Base-by-base conservation (phyloP, 768 basidiomycete genomes). In the Psilocybe subaeruginosa region DNA sequence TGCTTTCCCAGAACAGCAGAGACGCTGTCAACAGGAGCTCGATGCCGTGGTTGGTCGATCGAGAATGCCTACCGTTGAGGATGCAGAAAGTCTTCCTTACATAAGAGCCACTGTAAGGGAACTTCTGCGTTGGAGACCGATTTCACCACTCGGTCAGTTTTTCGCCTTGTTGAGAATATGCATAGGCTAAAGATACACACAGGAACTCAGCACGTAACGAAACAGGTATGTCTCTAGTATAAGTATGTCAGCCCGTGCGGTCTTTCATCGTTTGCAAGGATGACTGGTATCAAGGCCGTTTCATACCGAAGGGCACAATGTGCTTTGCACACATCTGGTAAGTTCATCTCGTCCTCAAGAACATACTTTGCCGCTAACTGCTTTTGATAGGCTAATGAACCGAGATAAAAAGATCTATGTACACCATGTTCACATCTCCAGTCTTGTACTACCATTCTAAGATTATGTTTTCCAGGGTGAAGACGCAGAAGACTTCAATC, bases 261-360 rank as follows among this genome's bases (percentile, higher is more conserved):
- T 48, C n/a, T 7, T 8, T 48, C n/a, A 27, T 48, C 37, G 37
- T 12, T 48, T 8, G n/a, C 47, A 48, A 48, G 47, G 47, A 48
- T 48, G 47, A 48, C 1, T 35, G 29, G 17, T 55, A 19, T 41
- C 16, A 53, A 39, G 17, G 39, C 17, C n/a, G 27, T 31, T 35
- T 55, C 39, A 23, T 41, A 16, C 35, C 37, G 17, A 55, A 23
- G 35, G 47, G 47, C 47, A 48, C 47, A 41, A 35, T 55, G 29
- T 55, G 54, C 9, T 35, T 35, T n/a, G 54, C 54, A 55, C 30
- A 55, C 17, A 55, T 55, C 11, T 55, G 54, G 54, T 55, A 55
- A 8, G 11, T 19, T 5, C 5, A 16, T 55, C 37, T n/a, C 33
- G 54, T 41, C 9, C 8, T 14, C 37, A 8, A 14, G 14, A 8